Evolutionary conservation across 2,329 filamentous ascomycete species (phyloP), one percentile per base, ranked within the genome.

Genomic region (Hypoxylon sp.): DNA sequence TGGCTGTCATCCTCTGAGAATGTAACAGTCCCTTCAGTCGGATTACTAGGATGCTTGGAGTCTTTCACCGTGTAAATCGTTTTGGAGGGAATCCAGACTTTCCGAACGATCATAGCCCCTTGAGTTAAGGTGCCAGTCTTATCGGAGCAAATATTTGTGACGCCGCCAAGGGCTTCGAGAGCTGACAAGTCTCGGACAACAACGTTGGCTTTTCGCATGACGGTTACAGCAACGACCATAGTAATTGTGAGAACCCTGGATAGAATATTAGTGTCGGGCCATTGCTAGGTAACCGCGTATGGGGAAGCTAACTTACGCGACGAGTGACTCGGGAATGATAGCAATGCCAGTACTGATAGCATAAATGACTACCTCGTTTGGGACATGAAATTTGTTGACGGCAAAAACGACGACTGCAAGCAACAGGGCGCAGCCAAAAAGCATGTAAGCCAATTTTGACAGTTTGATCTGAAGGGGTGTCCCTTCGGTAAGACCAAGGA

Each of bases 381-480:
- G 79, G 57, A 85, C 78, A 49, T 83, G 73, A 73, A 87, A 88
- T 67, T 84, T 82, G 74, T 88, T 88, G 57, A 86, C 87, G 0
- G 82, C 86, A 75, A 89, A 89, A 10, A 89, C 87, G 48, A 89
- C 83, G 62, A 89, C 82, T 30, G 86, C 86, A 30, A 89, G 80
- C 20, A 88, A 75, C 10, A 88, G 78, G n/a, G 87, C 93, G 67
- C 92, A 90, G 51, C 86, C 89, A 76, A 95, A 94, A 2, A 96
- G 87, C 6, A 92, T 82, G 63, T 94, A 91, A 10, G 93, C 93
- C 66, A 96, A 85, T 73, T 92, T 92, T 66, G 91, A 91, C 56
- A 96, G 83, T 80, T 93, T 94, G 71, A 90, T 88, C 80, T 95
- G 92, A 54, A 96, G 83, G 2, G 93, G 93, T 1, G 93, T 96